phyloP scores from a whole-genome alignment of 805 yeast genomes.

The Sungouiozyma intestinalis region DNA sequence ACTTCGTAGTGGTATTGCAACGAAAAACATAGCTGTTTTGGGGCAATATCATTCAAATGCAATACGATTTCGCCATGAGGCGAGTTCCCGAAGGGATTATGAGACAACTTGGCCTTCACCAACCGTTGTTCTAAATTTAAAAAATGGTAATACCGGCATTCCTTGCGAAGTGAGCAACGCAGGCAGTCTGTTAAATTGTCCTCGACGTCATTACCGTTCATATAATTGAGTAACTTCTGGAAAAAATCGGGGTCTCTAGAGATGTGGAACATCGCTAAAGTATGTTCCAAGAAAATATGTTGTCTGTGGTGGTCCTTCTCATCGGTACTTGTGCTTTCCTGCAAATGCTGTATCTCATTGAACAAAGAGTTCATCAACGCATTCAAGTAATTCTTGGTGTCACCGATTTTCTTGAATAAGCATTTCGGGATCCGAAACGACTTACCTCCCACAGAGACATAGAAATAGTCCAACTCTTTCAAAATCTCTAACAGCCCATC shows the following conservation, averaged over 20 bases:
- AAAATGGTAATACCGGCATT: constrained; percentile 69
- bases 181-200: constrained; percentile 38
- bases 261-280: constrained; percentile 51
- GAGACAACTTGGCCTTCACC: constrained; percentile 1
- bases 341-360: constrained; percentile 35
- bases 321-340: constrained; percentile 28
- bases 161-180: constrained; percentile 46
- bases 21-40: constrained; percentile 41
- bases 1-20: constrained; percentile 28
- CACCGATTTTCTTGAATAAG: constrained; percentile 49
- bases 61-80: constrained; percentile 46
- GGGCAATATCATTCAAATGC: constrained; percentile 31
- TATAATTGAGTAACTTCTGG: constrained; percentile 40
- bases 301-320: constrained; percentile 1
- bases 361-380: constrained; percentile 44
- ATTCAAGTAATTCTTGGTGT: constrained; percentile 66
- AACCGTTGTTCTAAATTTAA: constrained; percentile 57
- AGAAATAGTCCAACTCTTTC: constrained; percentile 40
- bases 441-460: constrained; percentile 46
- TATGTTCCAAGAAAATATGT: constrained; percentile 40
- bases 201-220: constrained; percentile 43
- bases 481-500: constrained; percentile 41
- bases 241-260: constrained; percentile 45
- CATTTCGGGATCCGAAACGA: constrained; percentile 48
- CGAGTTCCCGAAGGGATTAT: constrained; percentile 7